Evolutionary conservation across 768 basidiomycete species (phyloP), one percentile per base, ranked within the genome.

Genomic region (Russula sp.): DNA sequence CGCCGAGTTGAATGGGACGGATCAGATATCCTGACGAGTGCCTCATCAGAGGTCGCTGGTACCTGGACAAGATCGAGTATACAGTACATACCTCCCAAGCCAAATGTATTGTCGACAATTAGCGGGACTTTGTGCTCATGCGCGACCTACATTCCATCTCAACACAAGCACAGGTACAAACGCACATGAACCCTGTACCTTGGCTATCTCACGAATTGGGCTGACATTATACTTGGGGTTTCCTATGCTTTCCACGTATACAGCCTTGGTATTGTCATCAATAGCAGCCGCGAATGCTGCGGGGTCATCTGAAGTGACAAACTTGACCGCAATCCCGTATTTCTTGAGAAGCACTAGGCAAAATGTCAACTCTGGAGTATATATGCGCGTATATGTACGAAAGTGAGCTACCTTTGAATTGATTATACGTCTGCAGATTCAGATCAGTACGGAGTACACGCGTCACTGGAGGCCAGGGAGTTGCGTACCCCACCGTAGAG

Each of bases 21-120:
- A 85, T 75, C 58, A 91, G 78, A 67, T 88, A 92, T 4, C 75
- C 71, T 70, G 57, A 13, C 8, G 53, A 9, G 14, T n/a, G 22
- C 7, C 36, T 9, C 7, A 36, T 66, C 38, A 52, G 54, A 25
- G 38, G 11, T 18, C 2, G 8, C 34, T 25, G 16, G 16, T 11
- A 36, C 36, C 7, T 43, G 29, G 29, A 14, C 13, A 7, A 9
- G 2, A 35, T 5, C 0, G 47, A 53, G 49, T 14, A 7, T 63
- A 67, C 46, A 42, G 5, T 63, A 67, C 46, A 42, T 45, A 70
- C 81, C 85, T 66, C 85, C 87, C 74, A 85, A 83, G 47, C 86
- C 88, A 63, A 88, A 88, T 6, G 86, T 90, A 68, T 89, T 90
- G 68, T 90, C 88, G 0, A 92, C 89, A 50, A 92, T 84, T 46